Evolutionary conservation across 139 green algal genomes (phyloP).

Genomic region (Chlorella sp.): DNA sequence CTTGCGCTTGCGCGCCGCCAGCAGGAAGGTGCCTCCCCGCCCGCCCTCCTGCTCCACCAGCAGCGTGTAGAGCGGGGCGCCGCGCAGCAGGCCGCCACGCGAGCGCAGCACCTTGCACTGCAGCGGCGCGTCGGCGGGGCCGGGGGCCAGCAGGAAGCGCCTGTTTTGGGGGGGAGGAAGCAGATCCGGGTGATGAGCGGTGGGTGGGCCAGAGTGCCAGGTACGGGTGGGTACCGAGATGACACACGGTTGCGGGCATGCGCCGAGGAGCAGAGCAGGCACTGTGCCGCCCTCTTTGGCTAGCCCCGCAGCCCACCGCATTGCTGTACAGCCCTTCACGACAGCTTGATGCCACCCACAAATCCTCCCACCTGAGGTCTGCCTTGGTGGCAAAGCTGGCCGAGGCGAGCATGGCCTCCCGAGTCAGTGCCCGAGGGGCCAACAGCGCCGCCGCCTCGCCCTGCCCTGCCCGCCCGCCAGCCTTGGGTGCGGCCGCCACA

Average conservation of each 20-base stretch:
- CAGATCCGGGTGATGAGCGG: not conserved
- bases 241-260: no score
- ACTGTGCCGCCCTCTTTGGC: not conserved
- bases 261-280: no score
- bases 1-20: conserved; percentile 88
- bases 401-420: not conserved
- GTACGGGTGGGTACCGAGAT: not conserved
- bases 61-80: conserved; percentile 58
- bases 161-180: not conserved
- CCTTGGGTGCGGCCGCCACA: not conserved
- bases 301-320: no score
- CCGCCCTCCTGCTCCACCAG: conserved; percentile 66
- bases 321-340: not conserved
- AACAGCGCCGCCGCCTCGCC: not conserved
- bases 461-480: not conserved
- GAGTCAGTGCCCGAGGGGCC: not conserved
- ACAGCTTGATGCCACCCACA: not conserved
- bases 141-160: conserved; percentile 36
- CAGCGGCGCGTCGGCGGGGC: conserved; percentile 50
- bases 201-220: not conserved
- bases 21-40: conserved; percentile 67
- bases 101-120: conserved; percentile 86
- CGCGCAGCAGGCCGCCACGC: conserved; percentile 41
- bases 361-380: conserved; percentile 25
- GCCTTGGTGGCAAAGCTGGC: not conserved